Conservation (phyloP, 2,329 filamentous ascomycete species). For the Verticillium isaacii region DNA sequence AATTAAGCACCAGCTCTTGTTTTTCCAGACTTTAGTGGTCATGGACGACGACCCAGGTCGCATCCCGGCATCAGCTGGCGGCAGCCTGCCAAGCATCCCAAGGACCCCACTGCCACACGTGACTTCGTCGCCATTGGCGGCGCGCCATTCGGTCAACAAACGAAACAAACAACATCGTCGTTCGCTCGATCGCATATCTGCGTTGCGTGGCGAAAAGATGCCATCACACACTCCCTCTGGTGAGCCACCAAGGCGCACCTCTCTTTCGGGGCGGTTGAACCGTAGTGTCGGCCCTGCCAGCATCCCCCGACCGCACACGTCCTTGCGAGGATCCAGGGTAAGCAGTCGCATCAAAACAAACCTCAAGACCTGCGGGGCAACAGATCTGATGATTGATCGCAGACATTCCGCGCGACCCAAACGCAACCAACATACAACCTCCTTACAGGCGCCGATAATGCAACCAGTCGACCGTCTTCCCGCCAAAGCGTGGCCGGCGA, state of each 20-base stretch:
- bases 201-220: constrained; percentile 15
- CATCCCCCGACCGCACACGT: constrained; percentile 29
- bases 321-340: constrained; percentile 32
- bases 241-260: constrained; percentile 24
- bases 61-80: background rate
- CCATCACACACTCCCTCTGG: constrained; percentile 17
- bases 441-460: constrained; percentile 45
- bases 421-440: constrained; percentile 56
- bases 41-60: background rate
- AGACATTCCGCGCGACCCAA: constrained; percentile 29
- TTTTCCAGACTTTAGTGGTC: background rate
- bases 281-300: constrained; percentile 30
- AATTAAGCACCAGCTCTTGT: background rate
- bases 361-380: background rate
- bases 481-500: constrained; percentile 34
- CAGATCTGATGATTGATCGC: background rate
- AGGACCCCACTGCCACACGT: constrained; percentile 4
- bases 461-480: constrained; percentile 26
- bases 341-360: constrained; percentile 18
- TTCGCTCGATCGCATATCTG: constrained; percentile 7
- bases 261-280: constrained; percentile 25
- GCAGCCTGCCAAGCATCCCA: background rate
- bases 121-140: constrained; percentile 1
- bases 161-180: constrained; percentile 5
- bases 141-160: background rate